Conservation (phyloP, 2,329 filamentous ascomycete genomes). For the Corinectria fuckeliana region DNA sequence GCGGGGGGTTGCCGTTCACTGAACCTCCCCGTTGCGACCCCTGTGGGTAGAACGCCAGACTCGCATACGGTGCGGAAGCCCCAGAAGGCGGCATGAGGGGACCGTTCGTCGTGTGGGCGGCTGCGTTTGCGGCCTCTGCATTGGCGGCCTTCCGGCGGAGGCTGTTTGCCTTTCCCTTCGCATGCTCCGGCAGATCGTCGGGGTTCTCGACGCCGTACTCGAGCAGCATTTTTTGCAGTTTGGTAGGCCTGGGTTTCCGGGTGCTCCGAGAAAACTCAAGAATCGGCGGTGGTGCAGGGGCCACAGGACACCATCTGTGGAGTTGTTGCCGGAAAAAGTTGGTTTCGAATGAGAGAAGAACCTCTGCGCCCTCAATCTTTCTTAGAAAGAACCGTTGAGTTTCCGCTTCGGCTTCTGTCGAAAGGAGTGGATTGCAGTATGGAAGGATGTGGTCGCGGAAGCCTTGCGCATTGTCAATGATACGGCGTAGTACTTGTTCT, state of each 20-base stretch:
- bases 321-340: constrained; percentile 97
- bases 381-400: constrained; percentile 94
- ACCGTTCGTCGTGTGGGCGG: constrained; percentile 29
- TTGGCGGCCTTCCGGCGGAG: constrained; percentile 74
- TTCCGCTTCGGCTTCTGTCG: constrained; percentile 84
- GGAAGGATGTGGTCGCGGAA: constrained; percentile 84
- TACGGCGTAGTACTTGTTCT: constrained; percentile 82
- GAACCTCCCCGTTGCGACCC: constrained; percentile 21
- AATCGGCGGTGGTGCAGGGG: constrained; percentile 83
- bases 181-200: constrained; percentile 84
- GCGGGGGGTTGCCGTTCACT: constrained; percentile 32
- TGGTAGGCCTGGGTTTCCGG: constrained; percentile 93
- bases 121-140: constrained; percentile 57
- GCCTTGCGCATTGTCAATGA: constrained; percentile 82
- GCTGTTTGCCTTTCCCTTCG: constrained; percentile 78
- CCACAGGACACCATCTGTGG: constrained; percentile 93
- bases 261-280: constrained; percentile 89
- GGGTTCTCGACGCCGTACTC: constrained; percentile 89
- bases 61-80: constrained; percentile 34
- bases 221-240: constrained; percentile 92
- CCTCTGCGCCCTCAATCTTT: constrained; percentile 96
- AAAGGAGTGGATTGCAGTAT: constrained; percentile 82
- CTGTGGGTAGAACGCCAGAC: constrained; percentile 35
- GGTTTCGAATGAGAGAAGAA: constrained; percentile 89
- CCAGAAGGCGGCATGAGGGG: constrained; percentile 29